Conservation (phyloP, 805 yeast species). For the Wickerhamiella kurtzmanii region DNA sequence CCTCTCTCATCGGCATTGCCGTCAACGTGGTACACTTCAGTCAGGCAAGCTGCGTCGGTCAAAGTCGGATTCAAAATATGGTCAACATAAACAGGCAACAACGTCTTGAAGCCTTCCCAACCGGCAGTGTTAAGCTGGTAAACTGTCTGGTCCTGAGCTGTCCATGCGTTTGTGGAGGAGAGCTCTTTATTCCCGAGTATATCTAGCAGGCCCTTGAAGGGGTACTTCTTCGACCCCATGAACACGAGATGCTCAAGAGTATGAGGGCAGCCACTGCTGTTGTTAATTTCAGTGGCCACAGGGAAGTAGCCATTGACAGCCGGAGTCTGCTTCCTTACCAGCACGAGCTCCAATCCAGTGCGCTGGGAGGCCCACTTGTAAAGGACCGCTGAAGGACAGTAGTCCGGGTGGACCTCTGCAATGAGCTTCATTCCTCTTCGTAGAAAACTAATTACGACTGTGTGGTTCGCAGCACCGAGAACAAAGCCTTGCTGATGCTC, state of each 20-base stretch:
- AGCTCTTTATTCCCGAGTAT: constrained; percentile 71
- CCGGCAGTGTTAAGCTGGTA: constrained; percentile 88
- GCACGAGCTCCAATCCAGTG: constrained; percentile 71
- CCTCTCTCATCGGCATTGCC: constrained; percentile 87
- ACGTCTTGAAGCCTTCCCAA: constrained; percentile 79
- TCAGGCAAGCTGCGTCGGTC: constrained; percentile 78
- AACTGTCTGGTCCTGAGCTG: constrained; percentile 89
- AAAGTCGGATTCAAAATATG: constrained; percentile 75
- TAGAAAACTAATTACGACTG: background rate
- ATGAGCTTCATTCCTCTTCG: constrained; percentile 6
- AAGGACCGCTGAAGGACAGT: constrained; percentile 16
- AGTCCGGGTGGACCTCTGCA: constrained; percentile 16
- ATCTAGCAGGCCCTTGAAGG: constrained; percentile 85
- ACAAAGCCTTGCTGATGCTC: background rate
- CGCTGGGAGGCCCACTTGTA: constrained; percentile 60
- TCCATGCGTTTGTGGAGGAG: constrained; percentile 92
- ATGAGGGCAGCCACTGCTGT: constrained; percentile 89
- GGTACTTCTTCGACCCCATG: constrained; percentile 83
- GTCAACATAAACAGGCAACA: constrained; percentile 82
- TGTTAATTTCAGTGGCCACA: constrained; percentile 80
- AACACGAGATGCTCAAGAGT: constrained; percentile 88
- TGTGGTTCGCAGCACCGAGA: background rate
- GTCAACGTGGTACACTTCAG: constrained; percentile 92
- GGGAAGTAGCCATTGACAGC: constrained; percentile 86
- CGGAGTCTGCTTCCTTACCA: constrained; percentile 71